Percentiles rank a stretch among this genome's conserved stretches.
These are phyloP conservation scores for Parasarocladium wereldwijsianum DNA, from an alignment of 2,329 filamentous ascomycete genomes.

Conservation along the genomic window DNA sequence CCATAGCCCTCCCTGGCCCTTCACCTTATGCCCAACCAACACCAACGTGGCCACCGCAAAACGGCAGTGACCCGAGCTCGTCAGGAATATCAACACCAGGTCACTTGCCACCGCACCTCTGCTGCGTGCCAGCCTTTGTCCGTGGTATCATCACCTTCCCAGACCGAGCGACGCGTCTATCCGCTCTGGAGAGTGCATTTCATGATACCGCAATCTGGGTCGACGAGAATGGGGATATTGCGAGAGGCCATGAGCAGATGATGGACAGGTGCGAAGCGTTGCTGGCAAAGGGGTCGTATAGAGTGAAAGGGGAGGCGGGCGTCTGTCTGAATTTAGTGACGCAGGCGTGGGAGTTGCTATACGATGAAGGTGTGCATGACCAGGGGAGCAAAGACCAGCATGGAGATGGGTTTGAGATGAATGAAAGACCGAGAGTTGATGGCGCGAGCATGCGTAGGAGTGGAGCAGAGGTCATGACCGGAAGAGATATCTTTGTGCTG, in stretches of 20 bases:
- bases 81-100: not conserved
- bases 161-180: not conserved
- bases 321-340: conserved; percentile 1
- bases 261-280: not conserved
- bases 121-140: no score
- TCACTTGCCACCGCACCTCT: no score
- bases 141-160: not conserved
- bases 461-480: no score
- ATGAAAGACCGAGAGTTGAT: no score
- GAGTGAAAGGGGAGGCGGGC: not conserved
- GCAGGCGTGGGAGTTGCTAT: not conserved
- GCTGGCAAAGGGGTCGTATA: not conserved
- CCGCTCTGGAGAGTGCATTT: not conserved
- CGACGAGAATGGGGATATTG: not conserved
- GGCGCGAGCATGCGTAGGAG: no score
- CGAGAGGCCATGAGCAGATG: not conserved
- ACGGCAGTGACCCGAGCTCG: not conserved
- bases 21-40: not conserved
- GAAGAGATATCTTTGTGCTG: not conserved
- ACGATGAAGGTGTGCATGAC: not conserved
- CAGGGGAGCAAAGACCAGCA: not conserved
- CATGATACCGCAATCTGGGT: not conserved
- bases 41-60: not conserved
- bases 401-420: no score
- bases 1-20: not conserved